phyloP scores from a whole-genome alignment of 225 moss, liverwort and hornwort genomes.

The Antitrichia curtipendula region DNA sequence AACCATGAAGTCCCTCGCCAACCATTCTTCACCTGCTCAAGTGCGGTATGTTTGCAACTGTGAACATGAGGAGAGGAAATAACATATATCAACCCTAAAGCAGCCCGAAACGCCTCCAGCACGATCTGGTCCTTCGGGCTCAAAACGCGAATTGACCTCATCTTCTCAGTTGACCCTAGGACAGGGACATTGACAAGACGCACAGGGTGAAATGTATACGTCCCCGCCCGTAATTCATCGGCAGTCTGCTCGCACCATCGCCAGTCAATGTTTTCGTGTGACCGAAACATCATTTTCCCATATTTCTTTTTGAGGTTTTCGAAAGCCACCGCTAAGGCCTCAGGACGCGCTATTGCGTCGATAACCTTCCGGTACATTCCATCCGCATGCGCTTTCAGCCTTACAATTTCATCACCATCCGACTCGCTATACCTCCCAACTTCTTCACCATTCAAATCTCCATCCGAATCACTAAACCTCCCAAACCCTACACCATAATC shows the following conservation, averaged over 20 bases:
- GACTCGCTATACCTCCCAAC: background rate
- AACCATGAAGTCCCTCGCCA: conserved; percentile 56
- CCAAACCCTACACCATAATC: background rate
- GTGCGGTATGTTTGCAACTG: conserved; percentile 35
- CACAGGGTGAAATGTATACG: conserved; percentile 25
- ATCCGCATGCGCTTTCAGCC: conserved; percentile 20
- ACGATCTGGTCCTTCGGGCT: conserved; percentile 39
- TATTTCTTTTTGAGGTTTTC: conserved; percentile 12
- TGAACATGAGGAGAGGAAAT: conserved; percentile 3
- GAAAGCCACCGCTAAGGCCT: conserved; percentile 20
- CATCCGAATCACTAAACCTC: conserved; percentile 1
- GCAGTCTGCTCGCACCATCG: conserved; percentile 39
- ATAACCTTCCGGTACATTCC: conserved; percentile 38
- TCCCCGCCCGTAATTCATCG: conserved; percentile 27
- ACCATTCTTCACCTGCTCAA: conserved; percentile 32
- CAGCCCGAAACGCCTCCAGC: conserved; percentile 21
- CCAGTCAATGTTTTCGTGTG: conserved; percentile 28
- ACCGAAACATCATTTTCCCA: conserved; percentile 8
- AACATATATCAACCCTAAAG: conserved; percentile 5
- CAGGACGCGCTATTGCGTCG: conserved; percentile 13
- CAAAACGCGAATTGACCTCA: conserved; percentile 28
- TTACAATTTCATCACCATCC: background rate
- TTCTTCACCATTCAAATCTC: background rate
- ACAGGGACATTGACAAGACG: conserved; percentile 28
- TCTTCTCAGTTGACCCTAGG: conserved; percentile 10